Base-by-base conservation (phyloP, 2,329 filamentous ascomycete genomes). In the Cladosporium oxysporum region DNA sequence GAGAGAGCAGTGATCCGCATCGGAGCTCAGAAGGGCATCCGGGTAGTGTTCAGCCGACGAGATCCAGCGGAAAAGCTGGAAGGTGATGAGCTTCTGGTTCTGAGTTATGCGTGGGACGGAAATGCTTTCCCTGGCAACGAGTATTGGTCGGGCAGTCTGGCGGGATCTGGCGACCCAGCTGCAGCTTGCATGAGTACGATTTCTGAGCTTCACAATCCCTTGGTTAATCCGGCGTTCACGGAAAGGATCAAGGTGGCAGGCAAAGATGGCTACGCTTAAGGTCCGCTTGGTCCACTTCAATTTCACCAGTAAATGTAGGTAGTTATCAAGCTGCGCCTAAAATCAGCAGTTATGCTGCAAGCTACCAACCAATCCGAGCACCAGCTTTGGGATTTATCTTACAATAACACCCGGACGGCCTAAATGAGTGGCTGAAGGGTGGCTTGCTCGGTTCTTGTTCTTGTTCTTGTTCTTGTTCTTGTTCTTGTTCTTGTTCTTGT, bases 81-180 rank as follows among this genome's bases (percentile, higher is more conserved):
- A 31, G 65, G 63, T 5, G 67, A 72, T 16, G 47, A 62, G 50
- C 67, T 77, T 26, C 68, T 77, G 18, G 72, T 77, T 26, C 49
- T 76, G 58, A 75, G 70, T 50, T 77, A 75, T 67, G 75, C 75
- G 1, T 77, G 75, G 74, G 76, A 77, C 66, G 74, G 73, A 1
- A 77, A 77, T 62, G 67, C 74, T 3, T 76, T 76, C 58, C 74
- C 74, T 1, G 74, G 76, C 2, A 76, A 77, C 53, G 74, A 77
- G 65, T 77, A 75, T 58, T 77, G 75, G 74, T 41, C 64, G 10
- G 73, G 74, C 0, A 68, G 66, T 31, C 60, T 77, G 52, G 41
- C 62, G 5, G 72, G 68, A 0, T 72, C 69, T 18, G 73, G 75
- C 6, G 75, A 76, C 70, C 75, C 75, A 18, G 75, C 74, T 7